phyloP scores from a whole-genome alignment of 179 eudicot species.

The Vitellaria paradoxa region DNA sequence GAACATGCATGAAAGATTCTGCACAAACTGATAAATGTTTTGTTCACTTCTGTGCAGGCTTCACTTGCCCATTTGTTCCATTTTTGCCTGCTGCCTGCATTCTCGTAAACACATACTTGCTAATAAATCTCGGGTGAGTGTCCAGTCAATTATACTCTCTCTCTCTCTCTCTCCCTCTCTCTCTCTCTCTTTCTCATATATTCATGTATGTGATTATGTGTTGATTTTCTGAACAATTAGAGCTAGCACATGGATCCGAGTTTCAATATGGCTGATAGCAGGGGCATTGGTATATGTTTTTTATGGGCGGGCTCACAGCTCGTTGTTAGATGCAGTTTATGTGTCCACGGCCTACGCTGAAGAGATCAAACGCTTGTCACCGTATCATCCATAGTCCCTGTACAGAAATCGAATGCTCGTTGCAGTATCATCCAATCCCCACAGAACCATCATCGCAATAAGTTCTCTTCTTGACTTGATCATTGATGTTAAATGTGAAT shows the following conservation, averaged over 20 bases:
- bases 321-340: conserved; percentile 28
- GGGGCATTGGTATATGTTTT: conserved; percentile 54
- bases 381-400: not conserved
- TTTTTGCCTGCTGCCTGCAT: conserved; percentile 58
- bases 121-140: conserved; percentile 74
- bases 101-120: conserved; percentile 63
- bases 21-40: not conserved
- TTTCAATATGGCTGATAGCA: conserved; percentile 56
- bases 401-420: not conserved
- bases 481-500: too few species aligned
- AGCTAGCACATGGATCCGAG: conserved; percentile 58
- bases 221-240: conserved; percentile 28
- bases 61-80: conserved; percentile 72
- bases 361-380: conserved; percentile 18
- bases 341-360: conserved; percentile 26
- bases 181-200: too few species aligned
- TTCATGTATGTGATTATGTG: not conserved
- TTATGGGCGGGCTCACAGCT: conserved; percentile 64
- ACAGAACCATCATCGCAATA: too few species aligned
- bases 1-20: not conserved
- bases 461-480: too few species aligned
- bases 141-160: not conserved
- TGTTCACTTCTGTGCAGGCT: conserved; percentile 42
- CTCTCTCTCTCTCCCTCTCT: not conserved
- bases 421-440: too few species aligned